Evolutionary conservation across 306 rosid species (phyloP).

Genomic region (Delonix regia): DNA sequence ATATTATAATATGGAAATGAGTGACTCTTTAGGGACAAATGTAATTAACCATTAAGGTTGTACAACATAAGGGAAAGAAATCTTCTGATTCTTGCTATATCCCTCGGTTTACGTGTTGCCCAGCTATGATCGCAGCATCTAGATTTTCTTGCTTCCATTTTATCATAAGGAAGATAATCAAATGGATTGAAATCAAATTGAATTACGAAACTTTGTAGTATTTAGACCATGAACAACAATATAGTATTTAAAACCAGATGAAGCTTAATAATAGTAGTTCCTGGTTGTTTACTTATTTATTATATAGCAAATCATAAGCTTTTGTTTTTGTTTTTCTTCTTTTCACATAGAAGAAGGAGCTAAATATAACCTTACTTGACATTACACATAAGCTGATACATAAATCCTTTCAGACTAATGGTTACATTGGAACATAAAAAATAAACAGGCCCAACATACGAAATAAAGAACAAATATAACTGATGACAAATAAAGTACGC

Average conservation of each 20-base stretch:
- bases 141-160: neutral
- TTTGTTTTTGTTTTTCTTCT: too few species aligned
- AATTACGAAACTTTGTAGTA: too few species aligned
- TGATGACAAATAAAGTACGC: neutral
- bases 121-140: neutral
- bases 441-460: neutral
- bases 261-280: too few species aligned
- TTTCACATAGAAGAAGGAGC: too few species aligned
- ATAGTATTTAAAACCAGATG: constrained; percentile 7
- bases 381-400: neutral
- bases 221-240: constrained; percentile 8
- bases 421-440: neutral
- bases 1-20: neutral
- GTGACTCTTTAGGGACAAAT: constrained; percentile 3
- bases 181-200: neutral
- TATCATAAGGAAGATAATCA: neutral
- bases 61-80: too few species aligned
- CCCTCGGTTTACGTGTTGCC: too few species aligned
- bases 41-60: neutral
- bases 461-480: neutral
- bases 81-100: too few species aligned
- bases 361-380: neutral
- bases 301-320: neutral
- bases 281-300: too few species aligned
- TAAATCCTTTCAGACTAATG: neutral